phyloP scores from a whole-genome alignment of 1,284 basidiomycete species.

The Mycosarcoma mackinlayi region DNA sequence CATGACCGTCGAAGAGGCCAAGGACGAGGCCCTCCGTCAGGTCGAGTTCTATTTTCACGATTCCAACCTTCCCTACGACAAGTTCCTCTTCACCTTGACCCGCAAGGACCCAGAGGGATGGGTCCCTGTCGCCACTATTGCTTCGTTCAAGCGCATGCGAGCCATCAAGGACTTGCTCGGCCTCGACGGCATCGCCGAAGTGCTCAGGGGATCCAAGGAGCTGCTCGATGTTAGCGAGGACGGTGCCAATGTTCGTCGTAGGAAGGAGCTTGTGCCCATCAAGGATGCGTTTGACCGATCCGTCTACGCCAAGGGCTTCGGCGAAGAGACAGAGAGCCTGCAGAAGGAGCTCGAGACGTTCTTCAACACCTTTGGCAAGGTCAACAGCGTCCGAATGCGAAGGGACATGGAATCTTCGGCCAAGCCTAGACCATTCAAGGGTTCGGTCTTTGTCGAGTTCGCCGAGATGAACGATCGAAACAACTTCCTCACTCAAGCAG shows the following conservation, averaged over 20 bases:
- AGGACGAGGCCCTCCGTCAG: slow-evolving; percentile 55
- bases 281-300: slow-evolving; percentile 66
- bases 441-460: slow-evolving; percentile 93
- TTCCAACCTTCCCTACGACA: slow-evolving; percentile 94
- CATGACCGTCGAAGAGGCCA: slow-evolving; percentile 54
- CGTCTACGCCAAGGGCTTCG: slow-evolving; percentile 81
- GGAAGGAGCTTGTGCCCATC: slow-evolving; percentile 70
- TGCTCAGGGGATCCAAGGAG: slow-evolving; percentile 46
- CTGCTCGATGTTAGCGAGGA: slow-evolving; percentile 82
- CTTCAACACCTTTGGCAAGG: slow-evolving; percentile 83
- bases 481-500: slow-evolving; percentile 81
- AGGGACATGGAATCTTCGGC: slow-evolving; percentile 70
- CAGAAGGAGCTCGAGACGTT: slow-evolving; percentile 84
- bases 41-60: slow-evolving; percentile 91
- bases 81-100: slow-evolving; percentile 81
- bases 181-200: slow-evolving; percentile 56
- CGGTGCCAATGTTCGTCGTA: slow-evolving; percentile 79
- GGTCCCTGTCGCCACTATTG: slow-evolving; percentile 87
- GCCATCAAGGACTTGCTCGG: slow-evolving; percentile 70
- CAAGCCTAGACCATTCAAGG: slow-evolving; percentile 84
- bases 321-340: slow-evolving; percentile 77
- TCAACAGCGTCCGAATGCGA: slow-evolving; percentile 88
- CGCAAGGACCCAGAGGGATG: slow-evolving; percentile 75
- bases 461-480: slow-evolving; percentile 78
- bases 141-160: slow-evolving; percentile 95